Percentiles rank a stretch among this genome's conserved stretches.
Evolutionary conservation across 2,329 filamentous ascomycete species (phyloP).

Genomic region (Trichoderma hamatum): DNA sequence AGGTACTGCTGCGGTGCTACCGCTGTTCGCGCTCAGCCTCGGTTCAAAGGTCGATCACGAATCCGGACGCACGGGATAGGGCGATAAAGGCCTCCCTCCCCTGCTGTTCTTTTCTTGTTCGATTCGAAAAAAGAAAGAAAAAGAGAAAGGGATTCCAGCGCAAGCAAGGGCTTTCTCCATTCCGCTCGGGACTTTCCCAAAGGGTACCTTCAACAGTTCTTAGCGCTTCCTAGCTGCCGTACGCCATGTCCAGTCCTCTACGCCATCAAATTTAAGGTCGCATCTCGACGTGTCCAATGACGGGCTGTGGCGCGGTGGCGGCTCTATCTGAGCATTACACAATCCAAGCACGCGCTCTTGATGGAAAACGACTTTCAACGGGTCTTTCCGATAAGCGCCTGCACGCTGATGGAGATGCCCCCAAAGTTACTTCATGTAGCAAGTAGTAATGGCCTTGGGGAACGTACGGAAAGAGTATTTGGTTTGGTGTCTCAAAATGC

Average conservation of each 20-base stretch:
- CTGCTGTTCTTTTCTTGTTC: not conserved
- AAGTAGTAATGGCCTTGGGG: no score
- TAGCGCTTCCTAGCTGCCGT: conserved; percentile 19
- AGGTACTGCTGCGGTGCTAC: not conserved
- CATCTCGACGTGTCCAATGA: conserved; percentile 10
- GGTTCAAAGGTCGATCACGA: conserved; percentile 2
- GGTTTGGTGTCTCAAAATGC: not conserved
- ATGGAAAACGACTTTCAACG: not conserved
- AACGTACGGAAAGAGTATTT: not conserved
- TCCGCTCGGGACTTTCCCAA: not conserved
- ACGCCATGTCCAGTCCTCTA: not conserved
- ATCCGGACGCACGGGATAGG: not conserved
- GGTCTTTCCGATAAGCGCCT: not conserved
- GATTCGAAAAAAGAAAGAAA: not conserved
- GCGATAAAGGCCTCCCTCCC: not conserved
- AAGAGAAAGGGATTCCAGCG: not conserved
- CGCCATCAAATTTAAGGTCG: conserved; percentile 15
- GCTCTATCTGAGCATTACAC: not conserved
- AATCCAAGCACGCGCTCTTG: not conserved
- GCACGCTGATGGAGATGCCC: not conserved
- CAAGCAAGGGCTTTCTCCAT: not conserved
- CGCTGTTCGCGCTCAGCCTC: conserved; percentile 15
- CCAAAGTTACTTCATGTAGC: no score
- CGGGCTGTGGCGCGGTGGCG: conserved; percentile 4
- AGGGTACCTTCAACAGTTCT: conserved; percentile 1